Evolutionary conservation across 352 stramenopile genomes (phyloP).

Genomic region (Pythium dissotocum): DNA sequence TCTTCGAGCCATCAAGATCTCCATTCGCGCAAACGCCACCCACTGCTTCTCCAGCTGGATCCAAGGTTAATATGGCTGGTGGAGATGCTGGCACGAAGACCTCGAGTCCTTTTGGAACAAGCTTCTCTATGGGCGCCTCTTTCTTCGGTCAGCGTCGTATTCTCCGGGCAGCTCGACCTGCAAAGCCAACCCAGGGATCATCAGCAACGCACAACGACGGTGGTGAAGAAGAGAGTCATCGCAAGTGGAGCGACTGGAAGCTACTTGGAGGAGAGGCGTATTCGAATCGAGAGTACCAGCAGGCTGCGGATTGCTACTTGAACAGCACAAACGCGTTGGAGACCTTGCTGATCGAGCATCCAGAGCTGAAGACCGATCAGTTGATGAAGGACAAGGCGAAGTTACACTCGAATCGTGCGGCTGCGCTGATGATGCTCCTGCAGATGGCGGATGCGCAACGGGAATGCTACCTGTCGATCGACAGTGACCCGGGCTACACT

Average conservation of each 20-base stretch:
- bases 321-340: constrained; percentile 55
- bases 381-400: constrained; percentile 80
- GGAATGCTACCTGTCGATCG: constrained; percentile 67
- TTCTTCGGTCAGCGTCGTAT: constrained; percentile 24
- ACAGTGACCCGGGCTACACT: constrained; percentile 65
- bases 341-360: constrained; percentile 32
- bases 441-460: constrained; percentile 69
- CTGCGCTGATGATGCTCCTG: constrained; percentile 79
- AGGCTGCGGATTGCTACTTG: constrained; percentile 50
- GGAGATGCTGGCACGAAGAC: background rate
- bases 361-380: constrained; percentile 34
- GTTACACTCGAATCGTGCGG: constrained; percentile 75
- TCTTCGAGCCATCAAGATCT: background rate
- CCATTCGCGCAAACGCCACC: background rate
- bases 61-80: background rate
- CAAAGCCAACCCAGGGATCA: background rate
- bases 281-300: constrained; percentile 38
- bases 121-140: background rate
- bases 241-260: constrained; percentile 67
- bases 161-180: constrained; percentile 15
- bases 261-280: constrained; percentile 53
- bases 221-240: constrained; percentile 37
- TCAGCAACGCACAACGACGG: background rate
- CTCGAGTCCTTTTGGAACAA: background rate
- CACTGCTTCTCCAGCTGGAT: background rate